phyloP scores from a whole-genome alignment of 2,329 filamentous ascomycete genomes.

The Trichoderma brevicompactum region DNA sequence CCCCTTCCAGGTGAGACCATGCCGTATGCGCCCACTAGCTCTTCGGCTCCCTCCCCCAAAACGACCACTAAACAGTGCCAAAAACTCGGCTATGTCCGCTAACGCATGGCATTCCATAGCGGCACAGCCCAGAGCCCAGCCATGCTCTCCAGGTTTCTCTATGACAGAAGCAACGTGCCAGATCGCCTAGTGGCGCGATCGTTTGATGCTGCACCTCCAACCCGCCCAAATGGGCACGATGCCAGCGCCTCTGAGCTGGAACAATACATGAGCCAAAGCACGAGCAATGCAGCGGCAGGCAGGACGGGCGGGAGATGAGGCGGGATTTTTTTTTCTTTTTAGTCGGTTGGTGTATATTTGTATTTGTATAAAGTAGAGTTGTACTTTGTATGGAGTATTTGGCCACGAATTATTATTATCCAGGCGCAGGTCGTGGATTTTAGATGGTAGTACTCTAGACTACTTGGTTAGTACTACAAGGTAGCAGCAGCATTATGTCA shows the following conservation, averaged over 20 bases:
- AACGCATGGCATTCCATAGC: constrained; percentile 1
- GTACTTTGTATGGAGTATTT: no score
- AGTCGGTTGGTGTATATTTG: background rate
- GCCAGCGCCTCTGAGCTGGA: constrained; percentile 8
- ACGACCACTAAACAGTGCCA: constrained; percentile 3
- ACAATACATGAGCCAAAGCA: constrained; percentile 14
- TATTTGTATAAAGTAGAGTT: background rate
- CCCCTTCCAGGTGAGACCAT: constrained; percentile 7
- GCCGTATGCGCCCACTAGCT: constrained; percentile 6
- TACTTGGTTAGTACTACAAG: no score
- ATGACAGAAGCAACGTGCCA: constrained; percentile 18
- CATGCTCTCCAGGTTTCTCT: constrained; percentile 22
- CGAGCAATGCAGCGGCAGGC: background rate
- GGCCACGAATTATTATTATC: no score
- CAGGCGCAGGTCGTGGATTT: background rate
- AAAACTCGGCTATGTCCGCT: constrained; percentile 24
- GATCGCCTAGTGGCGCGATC: constrained; percentile 28
- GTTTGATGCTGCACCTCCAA: constrained; percentile 2
- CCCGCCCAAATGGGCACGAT: background rate
- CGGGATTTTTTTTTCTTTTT: no score
- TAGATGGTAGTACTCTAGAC: background rate
- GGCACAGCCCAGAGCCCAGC: constrained; percentile 18
- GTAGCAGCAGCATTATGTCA: background rate
- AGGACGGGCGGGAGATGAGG: background rate
- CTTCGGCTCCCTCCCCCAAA: constrained; percentile 4